Base-by-base conservation (phyloP, 176 grass and related monocot species). In the Secale cereale region DNA sequence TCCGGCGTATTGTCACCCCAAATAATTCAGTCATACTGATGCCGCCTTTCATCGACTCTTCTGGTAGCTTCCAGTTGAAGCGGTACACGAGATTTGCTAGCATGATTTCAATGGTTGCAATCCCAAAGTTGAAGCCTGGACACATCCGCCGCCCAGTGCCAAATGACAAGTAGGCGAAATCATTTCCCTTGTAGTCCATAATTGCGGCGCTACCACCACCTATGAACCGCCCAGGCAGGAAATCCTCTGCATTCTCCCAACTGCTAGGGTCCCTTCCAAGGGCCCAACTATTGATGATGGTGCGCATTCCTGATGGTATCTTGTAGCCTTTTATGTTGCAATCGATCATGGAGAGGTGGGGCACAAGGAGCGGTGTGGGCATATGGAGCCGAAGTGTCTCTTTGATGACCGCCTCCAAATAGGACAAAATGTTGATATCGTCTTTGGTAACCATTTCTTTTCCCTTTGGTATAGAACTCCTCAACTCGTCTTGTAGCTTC, bases 291-390 rank as follows among this genome's bases (percentile, higher is more conserved):
- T 69, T 36, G 1, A 69, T 29, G 32, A 69, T 35, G 32, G 16
- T 10, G 8, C 30, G 65, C 0, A 9, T 84, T 29, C 32, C 69
- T 20, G 70, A 62, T 0, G 89, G 85, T 50, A 91, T 84, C 10
- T 35, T 23, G 33, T 87, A 91, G n/a, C 81, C 81, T 4, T 84
- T 65, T 37, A 91, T 39, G 30, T 75, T 43, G 76, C 85, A 84
- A 8, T 77, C n/a, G 10, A 35, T 31, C 57, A 83, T 45, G 54
- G 84, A 90, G 23, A 74, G 78, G 4, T 72, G 73, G 5, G 88
- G 88, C 31, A 90, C 31, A 10, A 90, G 80, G 14, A 86, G 79
- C 7, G 88, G 88, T 1, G 64, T 73, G 2, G 88, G 84, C 12
- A 80, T 78, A 28, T 79, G 40, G 11, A 43, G 40, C 40, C 40